These are phyloP conservation scores for Nemania diffusa DNA, from an alignment of 2,329 filamentous ascomycete genomes.

Conservation along the genomic window DNA sequence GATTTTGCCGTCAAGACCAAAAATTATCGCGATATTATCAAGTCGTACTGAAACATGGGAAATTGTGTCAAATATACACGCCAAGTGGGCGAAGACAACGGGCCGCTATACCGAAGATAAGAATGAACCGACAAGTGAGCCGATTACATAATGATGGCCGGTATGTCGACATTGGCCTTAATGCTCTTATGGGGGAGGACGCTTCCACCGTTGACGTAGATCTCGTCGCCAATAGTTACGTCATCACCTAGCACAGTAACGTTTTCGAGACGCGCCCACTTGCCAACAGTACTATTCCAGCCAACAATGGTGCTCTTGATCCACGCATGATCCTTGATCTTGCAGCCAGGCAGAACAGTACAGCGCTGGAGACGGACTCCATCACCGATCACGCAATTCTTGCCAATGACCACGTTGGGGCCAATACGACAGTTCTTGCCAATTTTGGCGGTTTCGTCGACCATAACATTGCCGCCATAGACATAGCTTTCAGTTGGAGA, in stretches of 20 bases:
- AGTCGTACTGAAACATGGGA: conserved; percentile 38
- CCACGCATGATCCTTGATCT: conserved; percentile 99
- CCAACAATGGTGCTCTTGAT: conserved; percentile 98
- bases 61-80: conserved; percentile 41
- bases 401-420: conserved; percentile 95
- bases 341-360: conserved; percentile 87
- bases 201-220: conserved; percentile 97
- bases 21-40: conserved; percentile 44
- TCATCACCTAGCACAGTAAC: conserved; percentile 98
- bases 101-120: not conserved
- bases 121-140: conserved; percentile 1
- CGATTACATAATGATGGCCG: conserved; percentile 73
- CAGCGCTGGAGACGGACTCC: conserved; percentile 94
- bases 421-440: conserved; percentile 98
- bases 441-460: conserved; percentile 93
- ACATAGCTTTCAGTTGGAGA: conserved; percentile 81
- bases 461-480: conserved; percentile 93
- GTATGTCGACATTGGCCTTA: conserved; percentile 93
- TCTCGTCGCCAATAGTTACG: conserved; percentile 96
- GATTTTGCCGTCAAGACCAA: conserved; percentile 40
- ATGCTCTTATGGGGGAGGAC: conserved; percentile 98
- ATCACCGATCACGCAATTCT: conserved; percentile 90
- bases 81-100: conserved; percentile 27
- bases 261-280: conserved; percentile 97
- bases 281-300: conserved; percentile 96